Conservation (phyloP, 495 filamentous ascomycete species). For the Aspergillus hancockii region DNA sequence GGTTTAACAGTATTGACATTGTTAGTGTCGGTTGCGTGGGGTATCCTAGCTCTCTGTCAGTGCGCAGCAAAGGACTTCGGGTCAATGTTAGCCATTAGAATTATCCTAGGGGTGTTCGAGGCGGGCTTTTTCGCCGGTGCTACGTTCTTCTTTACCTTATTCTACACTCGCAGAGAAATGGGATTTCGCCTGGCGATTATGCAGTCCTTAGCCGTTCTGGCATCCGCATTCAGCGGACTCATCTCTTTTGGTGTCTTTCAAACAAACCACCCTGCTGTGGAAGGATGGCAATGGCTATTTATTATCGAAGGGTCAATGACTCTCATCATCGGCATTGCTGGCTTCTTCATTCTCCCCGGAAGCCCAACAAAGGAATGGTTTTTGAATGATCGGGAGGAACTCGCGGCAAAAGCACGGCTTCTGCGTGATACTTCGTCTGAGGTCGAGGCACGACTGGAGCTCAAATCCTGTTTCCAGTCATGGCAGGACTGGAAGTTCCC, state of each 20-base stretch:
- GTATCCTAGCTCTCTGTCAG: slow-evolving; percentile 38
- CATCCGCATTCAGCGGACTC: slow-evolving; percentile 64
- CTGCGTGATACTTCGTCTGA: slow-evolving; percentile 34
- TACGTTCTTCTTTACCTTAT: slow-evolving; percentile 59
- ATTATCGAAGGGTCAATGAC: slow-evolving; percentile 69
- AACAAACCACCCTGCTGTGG: slow-evolving; percentile 51
- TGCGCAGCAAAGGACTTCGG: slow-evolving; percentile 55
- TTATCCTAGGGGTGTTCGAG: slow-evolving; percentile 57
- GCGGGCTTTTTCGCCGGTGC: slow-evolving; percentile 63
- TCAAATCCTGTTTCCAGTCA: slow-evolving; percentile 30
- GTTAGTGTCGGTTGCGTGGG: slow-evolving; percentile 51
- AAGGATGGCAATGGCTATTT: slow-evolving; percentile 72
- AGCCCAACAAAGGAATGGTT: slow-evolving; percentile 61
- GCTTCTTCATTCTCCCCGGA: slow-evolving; percentile 63
- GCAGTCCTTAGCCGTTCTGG: slow-evolving; percentile 68
- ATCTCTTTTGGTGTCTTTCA: slow-evolving; percentile 72
- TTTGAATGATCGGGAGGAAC: slow-evolving; percentile 56
- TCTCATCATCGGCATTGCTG: slow-evolving; percentile 57
- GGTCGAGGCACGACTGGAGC: slow-evolving; percentile 25
- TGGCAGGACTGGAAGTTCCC: slow-evolving; percentile 39
- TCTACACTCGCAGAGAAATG: slow-evolving; percentile 62
- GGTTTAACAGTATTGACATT: too few relatives aligned
- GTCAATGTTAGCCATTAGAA: slow-evolving; percentile 46
- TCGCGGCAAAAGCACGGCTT: slow-evolving; percentile 25
- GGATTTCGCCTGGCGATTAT: slow-evolving; percentile 70